Evolutionary conservation across 1,139 yeast species (phyloP).

Genomic region (Meyerozyma carpophila): DNA sequence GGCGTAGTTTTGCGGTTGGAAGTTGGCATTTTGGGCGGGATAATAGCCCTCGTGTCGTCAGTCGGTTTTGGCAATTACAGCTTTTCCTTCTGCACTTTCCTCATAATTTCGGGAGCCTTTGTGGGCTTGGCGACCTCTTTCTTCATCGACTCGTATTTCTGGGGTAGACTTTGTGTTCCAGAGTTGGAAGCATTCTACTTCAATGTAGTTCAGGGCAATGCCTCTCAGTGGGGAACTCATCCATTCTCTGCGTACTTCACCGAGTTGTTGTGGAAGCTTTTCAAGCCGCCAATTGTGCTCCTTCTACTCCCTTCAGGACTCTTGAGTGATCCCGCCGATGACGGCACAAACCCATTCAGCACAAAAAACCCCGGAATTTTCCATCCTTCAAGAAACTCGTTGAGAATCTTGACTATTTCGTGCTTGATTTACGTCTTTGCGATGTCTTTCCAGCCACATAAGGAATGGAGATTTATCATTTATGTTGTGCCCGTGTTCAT

Average conservation of each 20-base stretch:
- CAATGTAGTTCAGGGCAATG: slow-evolving; percentile 69
- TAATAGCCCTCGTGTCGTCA: slow-evolving; percentile 40
- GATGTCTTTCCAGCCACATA: slow-evolving; percentile 83
- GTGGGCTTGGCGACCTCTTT: slow-evolving; percentile 49
- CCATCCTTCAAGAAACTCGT: slow-evolving; percentile 34
- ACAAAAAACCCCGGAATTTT: slow-evolving; percentile 17
- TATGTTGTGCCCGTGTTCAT: slow-evolving; percentile 71
- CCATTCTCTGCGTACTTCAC: slow-evolving; percentile 67
- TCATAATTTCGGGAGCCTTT: slow-evolving; percentile 48
- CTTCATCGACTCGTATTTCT: slow-evolving; percentile 68
- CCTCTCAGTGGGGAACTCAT: slow-evolving; percentile 80
- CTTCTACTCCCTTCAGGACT: slow-evolving; percentile 42
- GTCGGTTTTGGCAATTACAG: slow-evolving; percentile 42
- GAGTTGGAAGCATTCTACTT: slow-evolving; percentile 68
- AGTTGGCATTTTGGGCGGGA: slow-evolving; percentile 50
- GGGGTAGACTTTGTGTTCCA: slow-evolving; percentile 60
- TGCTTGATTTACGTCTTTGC: slow-evolving; percentile 49
- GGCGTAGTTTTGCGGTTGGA: slow-evolving; percentile 74
- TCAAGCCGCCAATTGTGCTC: slow-evolving; percentile 62
- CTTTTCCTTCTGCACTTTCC: slow-evolving; percentile 26
- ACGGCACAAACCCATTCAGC: slow-evolving; percentile 14
- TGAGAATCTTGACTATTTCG: slow-evolving; percentile 33
- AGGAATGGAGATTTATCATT: slow-evolving; percentile 88
- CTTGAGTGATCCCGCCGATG: slow-evolving; percentile 33
- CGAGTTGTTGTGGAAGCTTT: slow-evolving; percentile 37